These are phyloP conservation scores for Fusarium burgessii DNA, from an alignment of 2,329 filamentous ascomycete genomes.

Conservation along the genomic window DNA sequence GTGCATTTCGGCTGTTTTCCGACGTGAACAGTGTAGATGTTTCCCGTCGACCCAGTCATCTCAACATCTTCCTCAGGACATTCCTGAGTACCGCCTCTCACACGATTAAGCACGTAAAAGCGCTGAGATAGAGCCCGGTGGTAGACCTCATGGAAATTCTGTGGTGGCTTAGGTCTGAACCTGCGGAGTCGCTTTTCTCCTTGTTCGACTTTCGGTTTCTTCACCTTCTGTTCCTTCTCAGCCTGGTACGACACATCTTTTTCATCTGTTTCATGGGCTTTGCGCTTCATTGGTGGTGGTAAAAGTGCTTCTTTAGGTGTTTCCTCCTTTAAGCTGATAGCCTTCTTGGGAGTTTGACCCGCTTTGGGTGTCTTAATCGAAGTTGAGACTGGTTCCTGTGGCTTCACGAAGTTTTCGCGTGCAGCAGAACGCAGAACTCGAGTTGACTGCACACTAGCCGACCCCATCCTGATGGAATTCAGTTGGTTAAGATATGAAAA, in stretches of 20 bases:
- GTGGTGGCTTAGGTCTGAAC: slow-evolving; percentile 51
- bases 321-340: slow-evolving; percentile 9
- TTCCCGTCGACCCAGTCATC: slow-evolving; percentile 73
- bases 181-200: slow-evolving; percentile 53
- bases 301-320: neutral
- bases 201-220: slow-evolving; percentile 7
- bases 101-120: slow-evolving; percentile 61
- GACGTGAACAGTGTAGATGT: slow-evolving; percentile 71
- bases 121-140: slow-evolving; percentile 56
- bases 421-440: neutral
- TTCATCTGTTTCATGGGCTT: neutral
- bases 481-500: neutral
- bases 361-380: neutral
- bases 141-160: slow-evolving; percentile 53
- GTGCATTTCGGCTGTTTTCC: slow-evolving; percentile 63
- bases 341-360: slow-evolving; percentile 10
- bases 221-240: slow-evolving; percentile 28
- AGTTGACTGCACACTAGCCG: neutral
- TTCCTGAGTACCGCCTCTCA: slow-evolving; percentile 49
- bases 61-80: slow-evolving; percentile 66
- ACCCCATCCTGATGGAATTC: slow-evolving; percentile 12
- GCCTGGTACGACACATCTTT: neutral
- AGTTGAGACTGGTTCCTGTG: slow-evolving; percentile 2
- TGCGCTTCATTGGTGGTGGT: slow-evolving; percentile 35
- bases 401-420: neutral